phyloP scores from a whole-genome alignment of 805 yeast species.

The Brettanomyces custersianus region DNA sequence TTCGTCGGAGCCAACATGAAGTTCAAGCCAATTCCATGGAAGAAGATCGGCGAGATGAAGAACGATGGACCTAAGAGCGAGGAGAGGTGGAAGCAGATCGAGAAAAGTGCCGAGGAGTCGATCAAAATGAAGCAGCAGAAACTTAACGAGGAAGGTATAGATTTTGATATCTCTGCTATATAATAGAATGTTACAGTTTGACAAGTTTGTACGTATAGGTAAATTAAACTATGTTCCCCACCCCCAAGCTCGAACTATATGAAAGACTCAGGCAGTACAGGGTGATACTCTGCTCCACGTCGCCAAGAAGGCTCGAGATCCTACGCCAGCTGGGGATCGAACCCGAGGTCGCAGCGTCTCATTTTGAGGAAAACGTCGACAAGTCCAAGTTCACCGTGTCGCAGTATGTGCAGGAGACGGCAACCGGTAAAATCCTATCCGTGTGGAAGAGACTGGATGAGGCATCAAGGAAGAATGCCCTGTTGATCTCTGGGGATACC shows the following conservation, averaged over 20 bases:
- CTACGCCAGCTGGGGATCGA: slow-evolving; percentile 47
- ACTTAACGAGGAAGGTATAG: slow-evolving; percentile 51
- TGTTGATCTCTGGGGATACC: slow-evolving; percentile 71
- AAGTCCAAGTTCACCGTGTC: slow-evolving; percentile 40
- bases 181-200: slow-evolving; percentile 9
- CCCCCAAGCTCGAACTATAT: no score
- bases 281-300: slow-evolving; percentile 71
- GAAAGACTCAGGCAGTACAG: slow-evolving; percentile 13
- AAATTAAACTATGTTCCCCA: no score
- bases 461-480: slow-evolving; percentile 7
- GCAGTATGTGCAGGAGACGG: slow-evolving; percentile 60
- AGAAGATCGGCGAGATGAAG: slow-evolving; percentile 40
- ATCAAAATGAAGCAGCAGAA: slow-evolving; percentile 36
- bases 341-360: slow-evolving; percentile 46
- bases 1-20: slow-evolving; percentile 48
- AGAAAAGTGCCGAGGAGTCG: slow-evolving; percentile 34
- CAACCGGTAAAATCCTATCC: slow-evolving; percentile 55
- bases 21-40: slow-evolving; percentile 54
- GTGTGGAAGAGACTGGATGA: slow-evolving; percentile 38
- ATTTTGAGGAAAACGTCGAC: slow-evolving; percentile 68
- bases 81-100: slow-evolving; percentile 47
- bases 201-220: slow-evolving; percentile 15
- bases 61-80: slow-evolving; percentile 50
- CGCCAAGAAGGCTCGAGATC: slow-evolving; percentile 76
- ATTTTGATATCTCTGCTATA: slow-evolving; percentile 28